Evolutionary conservation across 1,284 basidiomycete genomes (phyloP).

Genomic region (Vanrija sp.): DNA sequence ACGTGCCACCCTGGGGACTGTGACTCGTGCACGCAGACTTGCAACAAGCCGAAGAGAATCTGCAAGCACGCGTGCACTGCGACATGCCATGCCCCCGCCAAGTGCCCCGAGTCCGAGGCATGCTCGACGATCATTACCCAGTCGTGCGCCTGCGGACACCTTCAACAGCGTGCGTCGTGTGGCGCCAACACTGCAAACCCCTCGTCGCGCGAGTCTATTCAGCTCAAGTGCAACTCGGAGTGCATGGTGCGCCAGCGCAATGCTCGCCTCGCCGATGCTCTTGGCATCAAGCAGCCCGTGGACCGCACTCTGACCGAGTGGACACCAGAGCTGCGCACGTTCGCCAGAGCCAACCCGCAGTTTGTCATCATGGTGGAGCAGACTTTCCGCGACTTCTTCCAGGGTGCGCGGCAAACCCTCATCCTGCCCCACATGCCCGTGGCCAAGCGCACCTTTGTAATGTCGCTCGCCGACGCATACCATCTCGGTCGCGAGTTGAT

Average conservation of each 20-base stretch:
- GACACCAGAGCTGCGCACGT: constrained; percentile 59
- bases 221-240: constrained; percentile 71
- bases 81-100: constrained; percentile 77
- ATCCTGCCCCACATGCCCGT: constrained; percentile 74
- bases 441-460: constrained; percentile 71
- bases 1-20: constrained; percentile 74
- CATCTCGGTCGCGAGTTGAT: constrained; percentile 76
- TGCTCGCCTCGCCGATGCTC: constrained; percentile 74
- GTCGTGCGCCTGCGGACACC: constrained; percentile 73
- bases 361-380: constrained; percentile 71
- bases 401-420: constrained; percentile 63
- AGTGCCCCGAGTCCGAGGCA: constrained; percentile 71
- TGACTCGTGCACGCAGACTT: constrained; percentile 67
- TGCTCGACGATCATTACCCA: constrained; percentile 63
- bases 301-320: constrained; percentile 55
- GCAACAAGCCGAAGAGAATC: constrained; percentile 74
- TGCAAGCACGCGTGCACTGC: constrained; percentile 72
- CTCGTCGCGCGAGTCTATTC: constrained; percentile 47
- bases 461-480: constrained; percentile 67
- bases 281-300: constrained; percentile 62
- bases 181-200: constrained; percentile 57
- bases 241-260: constrained; percentile 79
- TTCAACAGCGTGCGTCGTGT: constrained; percentile 67
- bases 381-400: constrained; percentile 70
- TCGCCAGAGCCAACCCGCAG: constrained; percentile 59